Evolutionary conservation across 78 protist species (phyloP), one percentile per base, ranked within the genome.

Genomic region (Anaeramoeba ignava): DNA sequence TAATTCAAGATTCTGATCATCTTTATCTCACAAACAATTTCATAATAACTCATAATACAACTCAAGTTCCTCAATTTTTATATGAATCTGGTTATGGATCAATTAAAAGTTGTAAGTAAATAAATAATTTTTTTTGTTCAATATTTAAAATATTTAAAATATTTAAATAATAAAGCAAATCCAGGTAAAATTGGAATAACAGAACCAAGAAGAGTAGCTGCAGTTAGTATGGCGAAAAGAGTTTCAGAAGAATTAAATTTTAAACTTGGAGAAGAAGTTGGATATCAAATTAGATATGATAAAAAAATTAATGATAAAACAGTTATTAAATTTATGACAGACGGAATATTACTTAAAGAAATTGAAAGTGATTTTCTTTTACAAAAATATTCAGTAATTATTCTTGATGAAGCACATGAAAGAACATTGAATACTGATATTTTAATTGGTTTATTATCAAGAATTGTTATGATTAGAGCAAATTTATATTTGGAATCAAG

Each of bases 151-250:
- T 31, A 33, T 27, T 41, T 80, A 27, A 33, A 27, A 41, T 27
- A 80, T 27, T 80, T 33, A 31, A 31, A 80, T n/a, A 3, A 8
- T 0, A 38, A 34, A n/a, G 88, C 38, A 40, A 40, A 34, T 31
- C 87, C 88, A 0, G 97, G 97, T 0, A n/a, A 87, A 81, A 91
- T 98, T 40, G 99, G 94, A n/a, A 88, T 95, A 33, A 98, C 99
- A 2, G 95, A 98, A 88, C 99, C 99, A 0, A 88, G 99, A 3
- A 89, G 99, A 0, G 98, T 98, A 1, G 99, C 99, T 1, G 99
- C 99, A 3, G 78, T 94, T 3, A 81, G 90, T 33, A 89, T 94
- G 73, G 92, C 98, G 3, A 40, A 38, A 82, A 89, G 99, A 17
- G 99, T 98, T 0, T 96, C 97, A 0, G 42, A 89, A 3, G 99